These are phyloP conservation scores for Yarrowia sp. DNA, from an alignment of 805 yeast genomes.

Conservation along the genomic window DNA sequence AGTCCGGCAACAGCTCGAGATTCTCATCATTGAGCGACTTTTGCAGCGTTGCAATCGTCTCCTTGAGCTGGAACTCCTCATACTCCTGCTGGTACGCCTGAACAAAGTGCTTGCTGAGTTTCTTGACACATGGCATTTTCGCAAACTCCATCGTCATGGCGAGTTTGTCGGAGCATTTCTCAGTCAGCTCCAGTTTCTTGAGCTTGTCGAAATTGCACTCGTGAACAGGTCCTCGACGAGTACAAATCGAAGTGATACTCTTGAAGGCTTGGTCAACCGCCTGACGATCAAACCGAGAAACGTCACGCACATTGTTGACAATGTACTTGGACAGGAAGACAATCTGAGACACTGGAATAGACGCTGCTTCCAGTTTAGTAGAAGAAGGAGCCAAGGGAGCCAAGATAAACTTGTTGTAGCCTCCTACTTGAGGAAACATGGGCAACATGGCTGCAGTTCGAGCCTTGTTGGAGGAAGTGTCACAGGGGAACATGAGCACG, in stretches of 20 bases:
- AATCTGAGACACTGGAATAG: background rate
- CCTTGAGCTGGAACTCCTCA: slow-evolving; percentile 47
- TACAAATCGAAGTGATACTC: background rate
- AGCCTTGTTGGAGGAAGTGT: background rate
- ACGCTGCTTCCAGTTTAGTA: background rate
- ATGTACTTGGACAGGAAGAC: slow-evolving; percentile 10
- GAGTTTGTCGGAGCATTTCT: slow-evolving; percentile 37
- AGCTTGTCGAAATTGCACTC: slow-evolving; percentile 4
- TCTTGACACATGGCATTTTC: slow-evolving; percentile 4
- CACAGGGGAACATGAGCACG: slow-evolving; percentile 2
- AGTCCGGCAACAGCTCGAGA: slow-evolving; percentile 86
- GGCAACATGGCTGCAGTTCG: background rate
- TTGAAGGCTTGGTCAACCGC: background rate
- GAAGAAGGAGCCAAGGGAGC: background rate
- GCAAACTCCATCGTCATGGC: background rate
- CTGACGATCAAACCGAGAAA: background rate
- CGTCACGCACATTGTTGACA: slow-evolving; percentile 10
- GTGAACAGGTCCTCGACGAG: background rate
- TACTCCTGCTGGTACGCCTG: slow-evolving; percentile 48
- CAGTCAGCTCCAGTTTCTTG: slow-evolving; percentile 42
- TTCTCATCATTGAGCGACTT: slow-evolving; percentile 79
- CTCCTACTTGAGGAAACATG: slow-evolving; percentile 2
- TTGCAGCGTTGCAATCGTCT: slow-evolving; percentile 55
- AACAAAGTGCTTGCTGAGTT: slow-evolving; percentile 45
- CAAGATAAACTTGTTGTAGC: background rate